Base-by-base conservation (phyloP, 2,329 filamentous ascomycete genomes). In the Scedosporium apiospermum region DNA sequence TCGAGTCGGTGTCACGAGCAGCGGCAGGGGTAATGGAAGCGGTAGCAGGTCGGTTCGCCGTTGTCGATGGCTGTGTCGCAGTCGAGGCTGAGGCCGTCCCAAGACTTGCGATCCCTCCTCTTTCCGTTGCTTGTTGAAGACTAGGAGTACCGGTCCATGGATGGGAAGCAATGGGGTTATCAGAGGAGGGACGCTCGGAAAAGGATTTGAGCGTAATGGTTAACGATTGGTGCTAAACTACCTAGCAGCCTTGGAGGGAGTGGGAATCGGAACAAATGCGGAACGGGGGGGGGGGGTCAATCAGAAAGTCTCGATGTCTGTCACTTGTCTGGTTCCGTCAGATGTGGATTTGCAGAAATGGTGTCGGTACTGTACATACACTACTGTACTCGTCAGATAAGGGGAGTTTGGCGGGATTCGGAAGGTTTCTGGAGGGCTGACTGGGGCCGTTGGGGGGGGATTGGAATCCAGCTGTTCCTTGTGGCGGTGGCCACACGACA, bases 1-100 rank as follows among this genome's bases (percentile, higher is more conserved):
- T 30, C 5, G 34, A 18, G 60, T 68, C 63, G 61, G 64, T 57
- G 59, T 57, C 61, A 53, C 41, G 34, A 38, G 34, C 34, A 57
- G 26, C 55, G 27, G 63, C 46, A 38, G 44, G 44, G 60, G 55
- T 42, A 18, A 4, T 16, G 46, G 46, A 21, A 18, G 46, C 4
- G 4, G 21, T 2, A n/a, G 44, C 44, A 23, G 46, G 46, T 51
- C 21, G n/a, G 46, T 18, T 51, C 46, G 46, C 14, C 21, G n/a
- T n/a, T 51, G 46, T 51, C 21, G n/a, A 18, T 21, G 46, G 21
- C 16, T 51, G 46, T 38, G 55, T n/a, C 55, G 26, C n/a, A 27
- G 23, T 23, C 26, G 55, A 10, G 55, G 23, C 14, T 41, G 55
- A 16, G 3, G n/a, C 34, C 6, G 55, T 58, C 9, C 18, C 30